These are phyloP conservation scores for Hirschioporus abietinus DNA, from an alignment of 768 basidiomycete genomes.

Conservation along the genomic window DNA sequence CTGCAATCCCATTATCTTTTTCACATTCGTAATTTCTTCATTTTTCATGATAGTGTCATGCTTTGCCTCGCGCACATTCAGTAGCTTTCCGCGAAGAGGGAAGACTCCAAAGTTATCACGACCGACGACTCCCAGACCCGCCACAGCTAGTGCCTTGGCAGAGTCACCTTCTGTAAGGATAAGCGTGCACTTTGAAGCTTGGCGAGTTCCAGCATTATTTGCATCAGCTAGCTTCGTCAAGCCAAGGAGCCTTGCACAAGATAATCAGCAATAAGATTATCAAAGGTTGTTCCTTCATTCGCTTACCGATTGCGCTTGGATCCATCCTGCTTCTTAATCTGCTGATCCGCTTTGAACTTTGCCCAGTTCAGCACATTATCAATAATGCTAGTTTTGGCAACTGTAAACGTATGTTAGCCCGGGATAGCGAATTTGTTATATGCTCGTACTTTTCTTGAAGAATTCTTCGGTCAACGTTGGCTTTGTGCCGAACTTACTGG, in stretches of 20 bases:
- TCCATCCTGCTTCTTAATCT: slow-evolving; percentile 95
- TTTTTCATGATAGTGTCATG: slow-evolving; percentile 99
- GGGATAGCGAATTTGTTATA: slow-evolving; percentile 1
- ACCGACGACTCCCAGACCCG: slow-evolving; percentile 91
- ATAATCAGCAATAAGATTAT: slow-evolving; percentile 5
- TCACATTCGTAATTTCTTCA: slow-evolving; percentile 93
- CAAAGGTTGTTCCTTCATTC: neutral
- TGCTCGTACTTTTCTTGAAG: slow-evolving; percentile 78
- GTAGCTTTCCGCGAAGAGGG: slow-evolving; percentile 91
- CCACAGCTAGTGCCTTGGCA: slow-evolving; percentile 93
- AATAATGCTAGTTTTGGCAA: slow-evolving; percentile 83
- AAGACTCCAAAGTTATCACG: slow-evolving; percentile 98
- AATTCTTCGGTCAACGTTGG: slow-evolving; percentile 85
- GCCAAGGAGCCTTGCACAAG: slow-evolving; percentile 65
- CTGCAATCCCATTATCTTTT: slow-evolving; percentile 95
- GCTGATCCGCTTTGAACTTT: slow-evolving; percentile 93
- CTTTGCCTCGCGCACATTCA: slow-evolving; percentile 95
- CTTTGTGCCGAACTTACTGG: slow-evolving; percentile 88
- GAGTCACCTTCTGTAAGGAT: slow-evolving; percentile 99
- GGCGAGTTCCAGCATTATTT: slow-evolving; percentile 89
- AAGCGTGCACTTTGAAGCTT: slow-evolving; percentile 80
- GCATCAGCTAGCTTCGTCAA: slow-evolving; percentile 93
- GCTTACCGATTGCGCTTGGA: slow-evolving; percentile 77
- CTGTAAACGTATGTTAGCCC: slow-evolving; percentile 33
- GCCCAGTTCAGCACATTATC: slow-evolving; percentile 95